phyloP scores from a whole-genome alignment of 108 stramenopile genomes.

The Cyclostephanos tholiformis region DNA sequence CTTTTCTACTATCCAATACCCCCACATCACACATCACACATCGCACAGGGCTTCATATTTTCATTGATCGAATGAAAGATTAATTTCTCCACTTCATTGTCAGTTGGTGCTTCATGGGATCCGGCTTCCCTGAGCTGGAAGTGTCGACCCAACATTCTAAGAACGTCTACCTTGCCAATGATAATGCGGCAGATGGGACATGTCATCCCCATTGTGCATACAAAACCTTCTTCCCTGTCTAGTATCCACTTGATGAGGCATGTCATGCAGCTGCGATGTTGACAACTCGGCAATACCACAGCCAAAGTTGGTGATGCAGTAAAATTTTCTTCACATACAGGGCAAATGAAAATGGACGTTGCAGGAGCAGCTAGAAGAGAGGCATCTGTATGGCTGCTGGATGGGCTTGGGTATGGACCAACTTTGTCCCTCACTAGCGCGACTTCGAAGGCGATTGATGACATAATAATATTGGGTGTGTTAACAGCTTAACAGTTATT shows the following conservation, averaged over 20 bases:
- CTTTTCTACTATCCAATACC: constrained; percentile 17
- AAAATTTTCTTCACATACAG: too few species aligned
- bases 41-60: too few species aligned
- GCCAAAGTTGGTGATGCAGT: too few species aligned
- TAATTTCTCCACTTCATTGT: constrained; percentile 26
- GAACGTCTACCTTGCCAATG: constrained; percentile 18
- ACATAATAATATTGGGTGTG: too few species aligned
- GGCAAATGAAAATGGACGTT: too few species aligned
- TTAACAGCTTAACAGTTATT: too few species aligned
- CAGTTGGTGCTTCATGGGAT: background rate
- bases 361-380: too few species aligned
- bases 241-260: background rate
- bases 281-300: background rate
- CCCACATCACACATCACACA: constrained; percentile 6
- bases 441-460: too few species aligned
- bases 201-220: constrained; percentile 3
- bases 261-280: background rate
- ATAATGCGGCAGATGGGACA: constrained; percentile 21
- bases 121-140: background rate
- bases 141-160: constrained; percentile 4
- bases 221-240: constrained; percentile 5
- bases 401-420: too few species aligned
- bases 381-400: too few species aligned
- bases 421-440: too few species aligned
- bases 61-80: constrained; percentile 24